Percentiles rank a stretch among this genome's conserved stretches.
phyloP scores from a whole-genome alignment of 2,329 filamentous ascomycete genomes.

The Penicillium hesseltinei region DNA sequence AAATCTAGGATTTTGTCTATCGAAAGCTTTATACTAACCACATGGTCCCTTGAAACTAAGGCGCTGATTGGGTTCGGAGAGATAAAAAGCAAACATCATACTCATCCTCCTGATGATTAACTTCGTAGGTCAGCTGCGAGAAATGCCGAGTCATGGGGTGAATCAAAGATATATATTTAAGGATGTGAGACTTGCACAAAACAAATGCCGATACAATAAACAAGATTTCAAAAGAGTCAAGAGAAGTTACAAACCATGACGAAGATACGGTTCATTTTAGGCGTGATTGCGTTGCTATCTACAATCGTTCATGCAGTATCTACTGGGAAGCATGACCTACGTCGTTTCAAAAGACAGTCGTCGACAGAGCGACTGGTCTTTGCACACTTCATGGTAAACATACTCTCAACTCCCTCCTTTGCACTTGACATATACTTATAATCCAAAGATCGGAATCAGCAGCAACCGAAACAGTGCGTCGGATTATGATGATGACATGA shows the following conservation, averaged over 20 bases:
- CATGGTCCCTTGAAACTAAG: background rate
- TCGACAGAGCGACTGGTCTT: conserved; percentile 36
- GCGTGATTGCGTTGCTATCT: background rate
- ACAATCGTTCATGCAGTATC: conserved; percentile 1
- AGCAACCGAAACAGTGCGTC: conserved; percentile 43
- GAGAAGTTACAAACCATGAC: background rate
- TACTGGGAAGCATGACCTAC: background rate
- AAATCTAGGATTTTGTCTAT: background rate
- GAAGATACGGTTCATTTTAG: background rate
- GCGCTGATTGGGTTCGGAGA: background rate
- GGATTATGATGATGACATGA: conserved; percentile 51
- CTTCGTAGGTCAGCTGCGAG: background rate
- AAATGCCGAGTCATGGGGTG: background rate
- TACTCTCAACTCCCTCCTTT: background rate
- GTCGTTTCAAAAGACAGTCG: background rate
- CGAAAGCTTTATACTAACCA: background rate
- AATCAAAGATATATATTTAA: background rate
- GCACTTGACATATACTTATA: background rate
- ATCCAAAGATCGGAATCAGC: conserved; percentile 46
- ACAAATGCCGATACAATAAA: background rate
- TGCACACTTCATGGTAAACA: conserved; percentile 43
- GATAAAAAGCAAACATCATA: background rate
- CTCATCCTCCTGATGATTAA: background rate
- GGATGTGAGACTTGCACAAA: background rate
- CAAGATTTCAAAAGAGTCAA: background rate